Evolutionary conservation across 75 land plant species (phyloP), one percentile per base, ranked within the genome.

Genomic region (Larix kaempferi): DNA sequence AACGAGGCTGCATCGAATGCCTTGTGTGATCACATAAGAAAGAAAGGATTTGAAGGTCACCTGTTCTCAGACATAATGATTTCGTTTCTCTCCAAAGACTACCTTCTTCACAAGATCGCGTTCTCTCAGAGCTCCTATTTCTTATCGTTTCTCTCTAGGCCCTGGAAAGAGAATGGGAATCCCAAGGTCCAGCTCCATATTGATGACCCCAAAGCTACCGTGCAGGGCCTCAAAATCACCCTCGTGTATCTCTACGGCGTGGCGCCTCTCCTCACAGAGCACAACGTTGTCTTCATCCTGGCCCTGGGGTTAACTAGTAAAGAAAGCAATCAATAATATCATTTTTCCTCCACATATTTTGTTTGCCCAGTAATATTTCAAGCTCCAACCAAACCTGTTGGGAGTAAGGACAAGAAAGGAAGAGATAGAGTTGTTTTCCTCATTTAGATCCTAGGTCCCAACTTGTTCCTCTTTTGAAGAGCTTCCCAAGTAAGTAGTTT

Each of bases 41-140:
- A 37, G 39, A 1, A 37, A 2, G 39, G 39, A 37, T 37, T 37
- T 3, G 3, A 37, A 37, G 39, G 39, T 3, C 39, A 80, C 76
- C 67, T 83, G 23, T 83, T 83, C 57, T 79, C 78, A 6, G 85
- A 83, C 75, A 83, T 83, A 61, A 83, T 77, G 33, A 54, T 79
- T 12, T 44, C 54, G 49, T 83, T 80, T 27, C 58, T 33, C 15
- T 57, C 74, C 57, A 83, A 83, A 71, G 85, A 79, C 13, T 80
- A 83, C 78, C 80, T 8, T 10, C 74, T 83, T 7, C 85, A 83
- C 76, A 72, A 74, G 66, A 79, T 79, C 54, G 76, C 80, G 5
- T 71, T 83, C 14, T 83, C 82, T 35, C 85, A 83, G 62, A 80
- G 77, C 82, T 64, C 77, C 5, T 83, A 83, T 56, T 83, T 83